Evolutionary conservation across 163 green algal species (phyloP).

Genomic region (Scenedesmus sp.): DNA sequence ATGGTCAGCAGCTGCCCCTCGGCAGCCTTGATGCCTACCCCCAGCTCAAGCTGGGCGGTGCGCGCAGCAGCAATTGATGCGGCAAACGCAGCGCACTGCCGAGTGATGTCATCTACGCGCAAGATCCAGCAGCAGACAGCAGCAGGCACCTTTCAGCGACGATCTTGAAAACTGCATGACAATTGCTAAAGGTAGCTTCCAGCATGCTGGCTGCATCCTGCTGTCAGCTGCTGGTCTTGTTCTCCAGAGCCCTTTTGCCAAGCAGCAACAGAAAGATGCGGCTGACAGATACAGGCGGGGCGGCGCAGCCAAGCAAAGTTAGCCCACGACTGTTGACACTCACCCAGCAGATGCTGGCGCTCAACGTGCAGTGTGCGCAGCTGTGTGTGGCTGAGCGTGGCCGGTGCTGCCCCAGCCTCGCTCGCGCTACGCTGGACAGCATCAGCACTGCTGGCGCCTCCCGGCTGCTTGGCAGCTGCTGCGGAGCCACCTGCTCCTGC

Average conservation of each 20-base stretch:
- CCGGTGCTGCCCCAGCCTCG: background rate
- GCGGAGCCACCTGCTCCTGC: background rate
- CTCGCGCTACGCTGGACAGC: background rate
- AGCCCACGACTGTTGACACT: background rate
- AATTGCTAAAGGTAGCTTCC: background rate
- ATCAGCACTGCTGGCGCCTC: background rate
- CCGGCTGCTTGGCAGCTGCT: background rate
- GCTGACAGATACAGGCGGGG: too few relatives aligned
- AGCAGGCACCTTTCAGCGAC: too few relatives aligned
- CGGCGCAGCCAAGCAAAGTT: too few relatives aligned
- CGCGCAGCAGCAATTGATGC: constrained; percentile 64
- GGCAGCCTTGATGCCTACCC: constrained; percentile 72
- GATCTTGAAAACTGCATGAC: too few relatives aligned
- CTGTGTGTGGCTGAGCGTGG: background rate
- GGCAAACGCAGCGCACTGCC: constrained; percentile 74
- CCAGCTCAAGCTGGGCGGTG: constrained; percentile 71
- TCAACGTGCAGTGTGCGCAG: constrained; percentile 20
- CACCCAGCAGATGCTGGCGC: constrained; percentile 35
- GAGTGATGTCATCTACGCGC: constrained; percentile 57
- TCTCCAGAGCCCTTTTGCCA: background rate
- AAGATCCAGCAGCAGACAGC: background rate
- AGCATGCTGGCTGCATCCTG: background rate
- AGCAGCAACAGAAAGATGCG: background rate
- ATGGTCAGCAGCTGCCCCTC: constrained; percentile 77
- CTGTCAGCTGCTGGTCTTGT: background rate